A percentile compares a stretch with the other conserved stretches of the same genome.
phyloP scores from a whole-genome alignment of 495 filamentous ascomycete genomes.

The Oleoguttula mirabilis region DNA sequence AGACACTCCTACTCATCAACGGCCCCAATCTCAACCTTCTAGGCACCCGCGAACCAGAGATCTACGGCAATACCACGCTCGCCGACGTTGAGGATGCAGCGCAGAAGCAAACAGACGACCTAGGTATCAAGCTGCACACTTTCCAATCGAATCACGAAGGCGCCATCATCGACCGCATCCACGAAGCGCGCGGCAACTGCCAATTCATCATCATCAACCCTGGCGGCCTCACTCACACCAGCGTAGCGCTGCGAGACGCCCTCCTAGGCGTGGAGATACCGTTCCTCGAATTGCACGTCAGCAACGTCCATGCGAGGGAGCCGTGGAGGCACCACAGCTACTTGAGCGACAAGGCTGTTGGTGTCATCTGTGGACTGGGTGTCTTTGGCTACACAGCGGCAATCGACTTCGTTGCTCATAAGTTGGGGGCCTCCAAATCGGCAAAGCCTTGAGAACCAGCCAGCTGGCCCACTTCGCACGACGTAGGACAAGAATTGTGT shows the following conservation, averaged over 20 bases:
- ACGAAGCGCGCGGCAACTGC: slow-evolving; percentile 40
- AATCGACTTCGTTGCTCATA: slow-evolving; percentile 48
- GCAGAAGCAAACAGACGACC: slow-evolving; percentile 32
- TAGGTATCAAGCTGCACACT: slow-evolving; percentile 24
- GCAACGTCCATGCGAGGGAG: slow-evolving; percentile 56
- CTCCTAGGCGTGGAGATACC: slow-evolving; percentile 50
- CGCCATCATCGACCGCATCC: slow-evolving; percentile 79
- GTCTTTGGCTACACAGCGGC: slow-evolving; percentile 58
- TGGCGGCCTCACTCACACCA: slow-evolving; percentile 56
- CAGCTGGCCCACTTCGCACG: no score
- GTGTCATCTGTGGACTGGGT: slow-evolving; percentile 56
- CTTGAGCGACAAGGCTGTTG: slow-evolving; percentile 58
- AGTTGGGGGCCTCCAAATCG: background rate
- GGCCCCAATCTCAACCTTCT: slow-evolving; percentile 74
- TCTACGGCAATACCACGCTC: slow-evolving; percentile 50
- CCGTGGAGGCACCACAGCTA: slow-evolving; percentile 51
- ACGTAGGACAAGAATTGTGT: no score
- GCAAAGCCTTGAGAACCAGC: no score
- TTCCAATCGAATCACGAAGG: slow-evolving; percentile 52
- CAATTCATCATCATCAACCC: slow-evolving; percentile 55
- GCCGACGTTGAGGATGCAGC: slow-evolving; percentile 40
- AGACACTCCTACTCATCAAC: slow-evolving; percentile 59
- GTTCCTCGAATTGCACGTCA: slow-evolving; percentile 61
- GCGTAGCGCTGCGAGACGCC: slow-evolving; percentile 56
- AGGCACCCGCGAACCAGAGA: slow-evolving; percentile 56